Evolutionary conservation across 768 basidiomycete genomes (phyloP).

Genomic region (Macrolepiota dolichaula): DNA sequence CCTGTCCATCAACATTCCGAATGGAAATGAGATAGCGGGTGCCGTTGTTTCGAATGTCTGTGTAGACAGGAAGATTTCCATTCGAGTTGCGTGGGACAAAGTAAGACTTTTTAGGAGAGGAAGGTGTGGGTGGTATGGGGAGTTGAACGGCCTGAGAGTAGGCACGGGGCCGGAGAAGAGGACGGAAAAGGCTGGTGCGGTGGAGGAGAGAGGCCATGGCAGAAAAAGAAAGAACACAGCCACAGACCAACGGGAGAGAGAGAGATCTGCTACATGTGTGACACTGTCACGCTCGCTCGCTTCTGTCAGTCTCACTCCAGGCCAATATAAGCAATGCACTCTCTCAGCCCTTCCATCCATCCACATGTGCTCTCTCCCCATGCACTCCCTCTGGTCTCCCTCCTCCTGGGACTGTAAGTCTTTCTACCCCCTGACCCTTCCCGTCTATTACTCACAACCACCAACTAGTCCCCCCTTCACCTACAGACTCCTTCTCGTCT

Average conservation of each 20-base stretch:
- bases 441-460: conserved; percentile 12
- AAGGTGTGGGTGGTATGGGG: conserved; percentile 7
- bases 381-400: background rate
- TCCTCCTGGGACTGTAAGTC: background rate
- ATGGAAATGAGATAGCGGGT: conserved; percentile 56
- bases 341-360: conserved; percentile 6
- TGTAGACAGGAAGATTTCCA: conserved; percentile 72
- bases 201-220: conserved; percentile 13
- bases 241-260: too few relatives aligned
- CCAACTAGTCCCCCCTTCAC: conserved; percentile 38
- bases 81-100: conserved; percentile 63
- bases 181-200: conserved; percentile 10
- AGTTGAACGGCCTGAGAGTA: conserved; percentile 15
- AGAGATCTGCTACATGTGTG: conserved; percentile 21
- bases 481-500: conserved; percentile 31
- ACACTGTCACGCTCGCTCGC: conserved; percentile 22
- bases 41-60: conserved; percentile 66
- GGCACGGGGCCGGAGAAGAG: background rate
- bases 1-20: conserved; percentile 66
- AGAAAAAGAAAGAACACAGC: conserved; percentile 4
- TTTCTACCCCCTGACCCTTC: conserved; percentile 3
- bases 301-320: conserved; percentile 25
- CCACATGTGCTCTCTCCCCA: background rate
- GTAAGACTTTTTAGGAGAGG: conserved; percentile 35
- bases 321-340: conserved; percentile 24